Conservation (phyloP, 306 rosid species). For the Trifolium pratense region DNA sequence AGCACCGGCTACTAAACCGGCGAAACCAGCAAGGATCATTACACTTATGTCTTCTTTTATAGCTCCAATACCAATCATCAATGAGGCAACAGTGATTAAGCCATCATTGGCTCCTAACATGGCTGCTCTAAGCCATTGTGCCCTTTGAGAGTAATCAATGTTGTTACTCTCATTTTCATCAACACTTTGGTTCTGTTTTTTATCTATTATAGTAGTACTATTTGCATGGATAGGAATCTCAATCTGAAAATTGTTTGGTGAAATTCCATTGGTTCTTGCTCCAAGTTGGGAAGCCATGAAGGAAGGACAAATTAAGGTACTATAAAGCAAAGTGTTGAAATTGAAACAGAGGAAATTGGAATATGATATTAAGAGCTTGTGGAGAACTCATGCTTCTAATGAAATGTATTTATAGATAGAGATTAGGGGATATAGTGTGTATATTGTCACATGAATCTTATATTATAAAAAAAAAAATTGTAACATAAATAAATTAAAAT, state of each 20-base stretch:
- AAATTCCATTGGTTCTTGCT: slow-evolving; percentile 32
- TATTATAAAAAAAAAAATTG: not conserved
- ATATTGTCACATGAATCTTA: too few species aligned
- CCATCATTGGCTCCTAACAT: slow-evolving; percentile 79
- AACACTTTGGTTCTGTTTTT: slow-evolving; percentile 41
- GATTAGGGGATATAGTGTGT: not conserved
- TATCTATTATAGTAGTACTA: not conserved
- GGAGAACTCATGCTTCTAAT: slow-evolving; percentile 50
- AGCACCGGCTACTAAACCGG: slow-evolving; percentile 71
- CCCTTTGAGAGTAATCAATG: slow-evolving; percentile 58
- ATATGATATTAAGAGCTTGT: slow-evolving; percentile 52
- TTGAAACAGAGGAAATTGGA: slow-evolving; percentile 12
- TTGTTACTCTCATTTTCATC: slow-evolving; percentile 18
- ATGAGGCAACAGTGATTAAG: slow-evolving; percentile 61
- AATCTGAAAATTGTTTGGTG: slow-evolving; percentile 47
- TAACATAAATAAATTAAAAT: not conserved
- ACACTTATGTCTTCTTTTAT: slow-evolving; percentile 56
- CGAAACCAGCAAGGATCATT: slow-evolving; percentile 73
- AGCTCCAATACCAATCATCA: slow-evolving; percentile 79
- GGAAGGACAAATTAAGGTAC: not conserved
- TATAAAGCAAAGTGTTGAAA: not conserved
- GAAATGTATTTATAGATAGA: slow-evolving; percentile 57
- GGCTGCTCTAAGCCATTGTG: slow-evolving; percentile 74
- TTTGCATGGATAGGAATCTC: slow-evolving; percentile 48
- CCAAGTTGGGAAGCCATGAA: slow-evolving; percentile 52